These are phyloP conservation scores for Aspergillus uvarum DNA, from an alignment of 2,329 filamentous ascomycete species.

Conservation along the genomic window DNA sequence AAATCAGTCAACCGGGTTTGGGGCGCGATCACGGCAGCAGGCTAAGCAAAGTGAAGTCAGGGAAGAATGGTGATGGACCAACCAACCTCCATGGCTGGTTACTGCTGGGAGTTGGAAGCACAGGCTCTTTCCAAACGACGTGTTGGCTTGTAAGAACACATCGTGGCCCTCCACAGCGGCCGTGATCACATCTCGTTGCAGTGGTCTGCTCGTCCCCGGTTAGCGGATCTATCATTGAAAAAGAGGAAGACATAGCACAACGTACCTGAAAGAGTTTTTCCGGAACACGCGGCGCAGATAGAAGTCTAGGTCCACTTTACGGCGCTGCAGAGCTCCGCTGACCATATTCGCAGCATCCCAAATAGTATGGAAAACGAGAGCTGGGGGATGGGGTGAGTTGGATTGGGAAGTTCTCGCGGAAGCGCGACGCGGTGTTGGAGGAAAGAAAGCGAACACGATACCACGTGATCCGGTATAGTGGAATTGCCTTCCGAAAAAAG, in stretches of 20 bases:
- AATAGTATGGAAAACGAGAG: background rate
- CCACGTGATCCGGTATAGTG: conserved; percentile 28
- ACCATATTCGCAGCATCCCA: conserved; percentile 34
- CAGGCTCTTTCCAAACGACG: conserved; percentile 80
- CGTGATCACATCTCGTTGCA: conserved; percentile 83
- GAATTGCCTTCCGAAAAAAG: conserved; percentile 5
- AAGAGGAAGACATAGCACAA: background rate
- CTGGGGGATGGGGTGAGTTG: background rate
- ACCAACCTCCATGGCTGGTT: conserved; percentile 78
- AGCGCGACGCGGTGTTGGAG: conserved; percentile 10
- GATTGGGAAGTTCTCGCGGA: background rate
- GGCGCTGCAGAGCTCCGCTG: conserved; percentile 24
- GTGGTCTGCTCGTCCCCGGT: conserved; percentile 56
- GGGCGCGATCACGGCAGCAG: background rate
- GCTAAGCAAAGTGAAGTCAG: no score
- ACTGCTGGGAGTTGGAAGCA: conserved; percentile 92
- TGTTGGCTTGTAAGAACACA: conserved; percentile 83
- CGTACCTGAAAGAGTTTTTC: conserved; percentile 69
- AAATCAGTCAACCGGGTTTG: background rate
- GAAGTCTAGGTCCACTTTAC: conserved; percentile 65
- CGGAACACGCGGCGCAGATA: conserved; percentile 72
- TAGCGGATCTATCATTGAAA: background rate
- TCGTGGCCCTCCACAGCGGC: conserved; percentile 79
- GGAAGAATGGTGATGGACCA: conserved; percentile 9
- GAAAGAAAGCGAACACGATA: conserved; percentile 17